These are phyloP conservation scores for Picea sitchensis DNA, from an alignment of 75 land plant species.

Conservation along the genomic window DNA sequence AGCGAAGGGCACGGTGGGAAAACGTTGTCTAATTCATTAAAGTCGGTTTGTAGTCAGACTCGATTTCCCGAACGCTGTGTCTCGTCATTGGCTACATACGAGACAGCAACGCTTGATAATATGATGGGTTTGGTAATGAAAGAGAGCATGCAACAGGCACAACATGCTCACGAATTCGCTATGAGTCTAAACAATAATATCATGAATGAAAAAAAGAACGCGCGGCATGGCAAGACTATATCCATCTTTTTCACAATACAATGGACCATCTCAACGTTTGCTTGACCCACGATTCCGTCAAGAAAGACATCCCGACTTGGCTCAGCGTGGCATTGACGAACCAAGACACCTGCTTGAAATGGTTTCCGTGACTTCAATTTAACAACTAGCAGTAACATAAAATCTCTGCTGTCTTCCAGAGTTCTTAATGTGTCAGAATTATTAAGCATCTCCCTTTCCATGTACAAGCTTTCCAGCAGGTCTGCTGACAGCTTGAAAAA, in stretches of 20 bases:
- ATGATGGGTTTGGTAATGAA: neutral
- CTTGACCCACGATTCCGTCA: neutral
- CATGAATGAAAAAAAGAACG: neutral
- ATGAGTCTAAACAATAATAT: neutral
- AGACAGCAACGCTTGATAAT: neutral
- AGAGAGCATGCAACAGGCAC: neutral
- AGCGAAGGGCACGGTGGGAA: neutral
- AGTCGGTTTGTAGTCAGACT: neutral
- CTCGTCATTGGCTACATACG: neutral
- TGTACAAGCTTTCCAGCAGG: neutral
- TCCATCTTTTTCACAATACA: neutral
- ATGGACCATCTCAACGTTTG: conserved; percentile 3
- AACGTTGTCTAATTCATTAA: neutral
- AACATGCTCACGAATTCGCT: neutral
- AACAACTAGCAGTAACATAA: neutral
- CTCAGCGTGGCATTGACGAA: neutral
- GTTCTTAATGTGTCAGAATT: neutral
- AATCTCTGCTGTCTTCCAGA: neutral
- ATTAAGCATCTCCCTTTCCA: neutral
- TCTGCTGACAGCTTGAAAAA: neutral
- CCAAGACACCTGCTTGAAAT: neutral
- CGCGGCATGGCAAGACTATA: neutral
- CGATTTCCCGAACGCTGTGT: neutral
- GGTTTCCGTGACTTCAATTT: neutral
- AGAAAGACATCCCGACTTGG: neutral